phyloP scores from a whole-genome alignment of 2,329 filamentous ascomycete species.

The Neocatenulostroma microsporum region DNA sequence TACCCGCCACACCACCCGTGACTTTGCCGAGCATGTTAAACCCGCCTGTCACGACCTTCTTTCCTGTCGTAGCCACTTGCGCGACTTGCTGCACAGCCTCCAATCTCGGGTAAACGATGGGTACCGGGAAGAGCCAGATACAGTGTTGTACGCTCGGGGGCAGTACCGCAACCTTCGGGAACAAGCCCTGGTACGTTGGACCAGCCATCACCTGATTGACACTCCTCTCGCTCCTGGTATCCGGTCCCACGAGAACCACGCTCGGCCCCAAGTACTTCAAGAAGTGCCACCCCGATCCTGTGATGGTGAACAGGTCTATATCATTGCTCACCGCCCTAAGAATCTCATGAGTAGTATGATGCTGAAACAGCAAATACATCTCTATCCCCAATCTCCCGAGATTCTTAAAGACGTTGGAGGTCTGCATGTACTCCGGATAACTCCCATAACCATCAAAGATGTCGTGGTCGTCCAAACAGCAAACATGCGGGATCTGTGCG shows the following conservation, averaged over 20 bases:
- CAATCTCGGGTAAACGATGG: slow-evolving; percentile 80
- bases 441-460: slow-evolving; percentile 98
- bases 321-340: slow-evolving; percentile 83
- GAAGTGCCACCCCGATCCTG: slow-evolving; percentile 97
- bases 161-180: slow-evolving; percentile 86
- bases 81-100: slow-evolving; percentile 88
- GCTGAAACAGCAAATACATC: slow-evolving; percentile 97
- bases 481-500: slow-evolving; percentile 89
- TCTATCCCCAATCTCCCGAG: slow-evolving; percentile 91
- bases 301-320: slow-evolving; percentile 89
- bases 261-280: slow-evolving; percentile 92
- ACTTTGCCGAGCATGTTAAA: slow-evolving; percentile 96
- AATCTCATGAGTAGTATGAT: slow-evolving; percentile 91
- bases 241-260: slow-evolving; percentile 80
- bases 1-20: slow-evolving; percentile 86
- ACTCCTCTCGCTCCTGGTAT: slow-evolving; percentile 85
- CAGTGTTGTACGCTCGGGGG: slow-evolving; percentile 94
- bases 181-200: slow-evolving; percentile 92
- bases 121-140: slow-evolving; percentile 90
- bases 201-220: slow-evolving; percentile 89
- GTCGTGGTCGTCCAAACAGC: slow-evolving; percentile 93
- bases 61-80: slow-evolving; percentile 85
- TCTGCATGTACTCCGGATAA: slow-evolving; percentile 97
- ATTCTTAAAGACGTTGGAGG: slow-evolving; percentile 95
- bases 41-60: slow-evolving; percentile 91